Percentiles rank a stretch among this genome's conserved stretches.
Evolutionary conservation across 164 flowering plant genomes (phyloP).

Genomic region (Annona cherimola): DNA sequence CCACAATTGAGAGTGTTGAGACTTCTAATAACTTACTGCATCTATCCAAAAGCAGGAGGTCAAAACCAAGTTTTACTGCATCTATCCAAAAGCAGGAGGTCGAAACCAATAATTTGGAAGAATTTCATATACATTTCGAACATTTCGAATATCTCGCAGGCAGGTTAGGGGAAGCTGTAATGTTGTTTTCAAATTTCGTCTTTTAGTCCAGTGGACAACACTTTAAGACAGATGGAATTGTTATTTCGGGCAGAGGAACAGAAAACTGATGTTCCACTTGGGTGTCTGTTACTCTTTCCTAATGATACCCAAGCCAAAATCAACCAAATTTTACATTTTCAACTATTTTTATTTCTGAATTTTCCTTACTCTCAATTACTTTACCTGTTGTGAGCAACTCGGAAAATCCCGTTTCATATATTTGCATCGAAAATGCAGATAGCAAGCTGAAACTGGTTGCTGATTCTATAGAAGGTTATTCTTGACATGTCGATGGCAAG

Average conservation of each 20-base stretch:
- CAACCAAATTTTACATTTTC: background rate
- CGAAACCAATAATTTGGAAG: background rate
- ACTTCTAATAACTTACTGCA: too few relatives aligned
- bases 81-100: too few relatives aligned
- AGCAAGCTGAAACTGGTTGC: slow-evolving; percentile 79
- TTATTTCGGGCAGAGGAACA: too few relatives aligned
- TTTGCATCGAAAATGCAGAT: slow-evolving; percentile 39
- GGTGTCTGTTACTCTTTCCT: background rate
- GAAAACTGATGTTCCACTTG: too few relatives aligned
- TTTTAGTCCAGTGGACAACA: background rate
- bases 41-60: too few relatives aligned
- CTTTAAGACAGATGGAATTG: background rate
- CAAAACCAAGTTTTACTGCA: too few relatives aligned
- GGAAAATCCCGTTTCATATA: background rate
- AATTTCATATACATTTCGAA: background rate
- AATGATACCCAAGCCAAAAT: background rate
- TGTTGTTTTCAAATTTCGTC: too few relatives aligned
- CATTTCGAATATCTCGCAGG: background rate
- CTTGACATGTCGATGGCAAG: slow-evolving; percentile 93
- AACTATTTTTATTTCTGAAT: background rate
- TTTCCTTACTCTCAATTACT: slow-evolving; percentile 4
- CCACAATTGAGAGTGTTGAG: too few relatives aligned
- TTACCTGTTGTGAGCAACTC: background rate
- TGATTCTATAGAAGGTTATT: slow-evolving; percentile 84
- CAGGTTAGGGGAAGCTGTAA: background rate